Evolutionary conservation across 2,329 filamentous ascomycete genomes (phyloP).

Genomic region (Calcarisporium arbuscula): DNA sequence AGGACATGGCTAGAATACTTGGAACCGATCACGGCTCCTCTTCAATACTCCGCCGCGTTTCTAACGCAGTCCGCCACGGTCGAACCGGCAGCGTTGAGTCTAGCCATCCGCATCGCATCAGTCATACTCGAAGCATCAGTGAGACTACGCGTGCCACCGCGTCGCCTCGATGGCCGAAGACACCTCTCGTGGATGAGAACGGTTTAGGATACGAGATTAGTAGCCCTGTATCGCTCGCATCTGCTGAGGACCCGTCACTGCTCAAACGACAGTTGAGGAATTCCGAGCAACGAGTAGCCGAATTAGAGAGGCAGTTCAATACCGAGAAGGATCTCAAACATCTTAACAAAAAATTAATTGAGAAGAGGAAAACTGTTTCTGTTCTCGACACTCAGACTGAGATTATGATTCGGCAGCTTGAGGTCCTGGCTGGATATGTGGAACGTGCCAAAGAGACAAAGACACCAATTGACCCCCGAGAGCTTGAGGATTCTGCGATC

Average conservation of each 20-base stretch:
- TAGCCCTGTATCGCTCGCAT: slow-evolving; percentile 62
- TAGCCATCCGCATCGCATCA: slow-evolving; percentile 34
- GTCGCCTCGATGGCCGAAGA: slow-evolving; percentile 66
- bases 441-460: slow-evolving; percentile 79
- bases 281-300: slow-evolving; percentile 77
- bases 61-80: slow-evolving; percentile 88
- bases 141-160: slow-evolving; percentile 58
- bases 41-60: slow-evolving; percentile 80
- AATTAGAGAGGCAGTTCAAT: slow-evolving; percentile 74
- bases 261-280: slow-evolving; percentile 71
- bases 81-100: slow-evolving; percentile 75
- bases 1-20: slow-evolving; percentile 87
- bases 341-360: slow-evolving; percentile 79
- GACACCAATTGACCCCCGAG: slow-evolving; percentile 70
- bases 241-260: slow-evolving; percentile 58
- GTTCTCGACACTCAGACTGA: slow-evolving; percentile 91
- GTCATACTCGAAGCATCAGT: slow-evolving; percentile 57
- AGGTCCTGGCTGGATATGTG: slow-evolving; percentile 82
- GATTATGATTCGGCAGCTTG: slow-evolving; percentile 87
- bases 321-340: slow-evolving; percentile 62
- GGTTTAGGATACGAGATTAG: slow-evolving; percentile 55
- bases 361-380: slow-evolving; percentile 94
- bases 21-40: slow-evolving; percentile 70
- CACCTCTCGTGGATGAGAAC: slow-evolving; percentile 53
- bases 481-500: slow-evolving; percentile 83